A percentile compares a stretch with the other conserved stretches of the same genome.
These are phyloP conservation scores for Kregervanrija fluxuum DNA, from an alignment of 805 yeast genomes.

Conservation along the genomic window DNA sequence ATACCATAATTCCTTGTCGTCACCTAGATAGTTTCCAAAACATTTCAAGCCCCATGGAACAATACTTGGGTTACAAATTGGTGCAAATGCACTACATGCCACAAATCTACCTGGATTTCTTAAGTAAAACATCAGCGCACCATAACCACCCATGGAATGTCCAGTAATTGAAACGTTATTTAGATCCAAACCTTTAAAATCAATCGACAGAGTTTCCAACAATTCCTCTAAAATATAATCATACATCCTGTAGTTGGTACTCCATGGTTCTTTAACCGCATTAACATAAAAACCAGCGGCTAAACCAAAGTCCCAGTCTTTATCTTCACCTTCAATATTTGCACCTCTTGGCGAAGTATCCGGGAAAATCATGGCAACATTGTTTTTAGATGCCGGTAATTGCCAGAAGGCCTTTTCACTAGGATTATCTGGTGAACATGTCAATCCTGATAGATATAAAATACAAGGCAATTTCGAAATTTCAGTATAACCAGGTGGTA, in stretches of 20 bases:
- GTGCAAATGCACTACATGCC: slow-evolving; percentile 86
- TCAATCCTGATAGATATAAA: slow-evolving; percentile 78
- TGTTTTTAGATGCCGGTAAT: slow-evolving; percentile 69
- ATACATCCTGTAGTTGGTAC: slow-evolving; percentile 75
- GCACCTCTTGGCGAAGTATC: slow-evolving; percentile 96
- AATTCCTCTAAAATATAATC: slow-evolving; percentile 73
- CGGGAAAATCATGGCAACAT: slow-evolving; percentile 86
- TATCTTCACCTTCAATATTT: slow-evolving; percentile 59
- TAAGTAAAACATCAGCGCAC: slow-evolving; percentile 67
- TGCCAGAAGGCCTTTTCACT: slow-evolving; percentile 89
- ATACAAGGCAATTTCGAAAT: slow-evolving; percentile 57
- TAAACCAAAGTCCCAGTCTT: slow-evolving; percentile 80
- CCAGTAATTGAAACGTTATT: slow-evolving; percentile 74
- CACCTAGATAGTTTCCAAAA: slow-evolving; percentile 71
- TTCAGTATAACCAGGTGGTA: slow-evolving; percentile 52
- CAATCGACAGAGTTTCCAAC: slow-evolving; percentile 39
- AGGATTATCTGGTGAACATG: slow-evolving; percentile 91
- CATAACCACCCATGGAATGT: slow-evolving; percentile 98
- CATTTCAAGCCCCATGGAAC: slow-evolving; percentile 88
- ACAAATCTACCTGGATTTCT: slow-evolving; percentile 65
- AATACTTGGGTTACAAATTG: slow-evolving; percentile 71
- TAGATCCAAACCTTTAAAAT: slow-evolving; percentile 43
- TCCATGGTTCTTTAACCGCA: slow-evolving; percentile 70
- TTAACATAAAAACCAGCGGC: slow-evolving; percentile 95
- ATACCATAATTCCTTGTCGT: slow-evolving; percentile 53